Base-by-base conservation (phyloP, 2,329 filamentous ascomycete genomes). In the Aspergillus bombycis region DNA sequence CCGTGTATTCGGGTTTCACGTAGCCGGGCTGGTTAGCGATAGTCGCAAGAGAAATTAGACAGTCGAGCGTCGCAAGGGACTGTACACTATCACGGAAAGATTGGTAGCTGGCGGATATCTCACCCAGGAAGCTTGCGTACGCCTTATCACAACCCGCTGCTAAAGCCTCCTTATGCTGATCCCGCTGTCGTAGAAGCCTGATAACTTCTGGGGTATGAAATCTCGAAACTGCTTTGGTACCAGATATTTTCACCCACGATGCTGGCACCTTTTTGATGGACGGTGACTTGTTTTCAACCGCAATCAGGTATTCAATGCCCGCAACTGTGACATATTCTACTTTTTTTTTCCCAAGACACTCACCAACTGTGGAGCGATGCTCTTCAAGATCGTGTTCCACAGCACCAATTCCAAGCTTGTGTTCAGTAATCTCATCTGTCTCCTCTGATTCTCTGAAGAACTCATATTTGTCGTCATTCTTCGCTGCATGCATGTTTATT, bases 121-220 rank as follows among this genome's bases (percentile, higher is more conserved):
- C 86, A 4, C 83, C 77, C 10, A 98, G 86, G 6, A 98, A 84
- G 16, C 84, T 81, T 4, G 81, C 80, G 78, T 95, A 99, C 5
- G 94, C 94, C 32, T 84, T 82, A 72, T 98, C 94, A 76, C 95
- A 99, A 48, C 94, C 94, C 11, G 93, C 93, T 2, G 93, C 93
- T 14, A 99, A 87, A 2, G 92, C 90, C 78, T 99, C 95, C 74
- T 94, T 96, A 79, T 97, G 91, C 72, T 97, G 94, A 76, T 98
- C 95, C 50, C 95, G 88, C 78, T 97, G 93, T 48, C 89, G 88
- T 21, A 97, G 86, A 70, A 97, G 85, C 65, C 88, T 88, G 56
- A 96, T 85, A 28, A 97, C 92, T 70, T 96, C 91, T 5, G 95
- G 95, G 0, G 95, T 95, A 79, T 99, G 95, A 77, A 98, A 99